Base-by-base conservation (phyloP, 306 rosid species). In the Prunus davidiana region DNA sequence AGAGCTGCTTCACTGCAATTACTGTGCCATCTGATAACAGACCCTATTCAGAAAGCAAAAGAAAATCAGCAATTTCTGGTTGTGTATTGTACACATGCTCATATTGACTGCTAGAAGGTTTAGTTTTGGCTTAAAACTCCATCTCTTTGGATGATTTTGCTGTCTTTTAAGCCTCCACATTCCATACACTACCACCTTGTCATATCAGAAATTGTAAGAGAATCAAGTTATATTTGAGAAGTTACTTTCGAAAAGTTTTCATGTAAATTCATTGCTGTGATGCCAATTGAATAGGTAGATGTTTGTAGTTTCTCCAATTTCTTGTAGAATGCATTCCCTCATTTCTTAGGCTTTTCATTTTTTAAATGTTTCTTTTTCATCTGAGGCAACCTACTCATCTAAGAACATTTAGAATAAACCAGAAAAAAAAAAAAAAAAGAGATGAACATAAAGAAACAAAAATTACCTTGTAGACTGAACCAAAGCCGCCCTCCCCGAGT, bases 401-500 rank as follows among this genome's bases (percentile, higher is more conserved):
- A 10, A 55, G 43, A 38, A 18, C n/a, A 49, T 6, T 45, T 27
- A 18, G 66, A 60, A 25, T 67, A 67, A 51, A 49, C 24, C 58
- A 60, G 51, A 3, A 56, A 20, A 14, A 38, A 56, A n/a, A 54
- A 60, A 22, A 22, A 22, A 22, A 58, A 11, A 73, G 19, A 51
- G 28, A 78, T 25, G 25, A 68, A 30, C 57, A 24, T 30, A 72
- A 11, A 73, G 67, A 74, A 60, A 51, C 55, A 12, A 24, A 51
- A 69, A 70, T 51, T 85, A 94, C 98, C 93, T 92, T 90, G 91
- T 86, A 94, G 63, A 94, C 98, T 56, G 91, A 77, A 77, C 98
- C 97, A 73, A 94, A 94, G 50, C 98, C 98, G 10, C 98, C 98
- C 85, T 94, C 98, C 1, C 98, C 98, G 63, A 94, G 82, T 86